Conservation (phyloP, 768 basidiomycete species). For the Xerocomus spinulosus region DNA sequence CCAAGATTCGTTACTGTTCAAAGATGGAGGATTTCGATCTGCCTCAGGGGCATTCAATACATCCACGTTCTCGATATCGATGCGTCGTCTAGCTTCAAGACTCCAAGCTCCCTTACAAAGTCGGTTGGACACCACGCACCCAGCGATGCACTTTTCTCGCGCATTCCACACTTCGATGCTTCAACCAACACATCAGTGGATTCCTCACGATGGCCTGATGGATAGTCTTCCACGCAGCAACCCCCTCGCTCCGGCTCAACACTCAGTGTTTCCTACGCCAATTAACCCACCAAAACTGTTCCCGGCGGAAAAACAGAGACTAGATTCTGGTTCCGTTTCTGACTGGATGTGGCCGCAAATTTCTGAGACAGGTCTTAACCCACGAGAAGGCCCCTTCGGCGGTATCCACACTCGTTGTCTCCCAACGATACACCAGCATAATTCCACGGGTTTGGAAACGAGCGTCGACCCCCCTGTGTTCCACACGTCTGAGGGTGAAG, state of each 20-base stretch:
- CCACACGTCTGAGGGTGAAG: conserved; percentile 9
- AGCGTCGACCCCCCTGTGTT: conserved; percentile 1
- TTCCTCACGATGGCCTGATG: conserved; percentile 9
- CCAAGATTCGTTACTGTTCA: conserved; percentile 12
- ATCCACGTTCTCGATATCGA: conserved; percentile 28
- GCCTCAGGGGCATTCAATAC: conserved; percentile 7
- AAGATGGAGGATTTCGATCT: conserved; percentile 10
- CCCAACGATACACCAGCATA: conserved; percentile 3
- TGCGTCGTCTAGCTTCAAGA: conserved; percentile 30
- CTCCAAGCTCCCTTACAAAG: conserved; percentile 22
- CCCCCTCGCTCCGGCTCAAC: conserved; percentile 25
- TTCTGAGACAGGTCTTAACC: conserved; percentile 5
- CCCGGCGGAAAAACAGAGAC: conserved; percentile 14
- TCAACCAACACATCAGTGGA: conserved; percentile 14
- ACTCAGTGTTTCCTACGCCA: conserved; percentile 27
- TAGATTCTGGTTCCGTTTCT: not conserved
- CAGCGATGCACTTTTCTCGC: conserved; percentile 7
- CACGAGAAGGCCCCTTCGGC: conserved; percentile 4
- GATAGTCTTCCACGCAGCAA: conserved; percentile 6
- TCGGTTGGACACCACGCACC: too few species aligned
- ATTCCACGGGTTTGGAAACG: conserved; percentile 5
- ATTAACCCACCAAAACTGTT: conserved; percentile 22
- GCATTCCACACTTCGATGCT: conserved; percentile 11
- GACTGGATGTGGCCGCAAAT: conserved; percentile 20
- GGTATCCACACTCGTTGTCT: conserved; percentile 11